Base-by-base conservation (phyloP, 2,329 filamentous ascomycete genomes). In the Cercospora sp. region DNA sequence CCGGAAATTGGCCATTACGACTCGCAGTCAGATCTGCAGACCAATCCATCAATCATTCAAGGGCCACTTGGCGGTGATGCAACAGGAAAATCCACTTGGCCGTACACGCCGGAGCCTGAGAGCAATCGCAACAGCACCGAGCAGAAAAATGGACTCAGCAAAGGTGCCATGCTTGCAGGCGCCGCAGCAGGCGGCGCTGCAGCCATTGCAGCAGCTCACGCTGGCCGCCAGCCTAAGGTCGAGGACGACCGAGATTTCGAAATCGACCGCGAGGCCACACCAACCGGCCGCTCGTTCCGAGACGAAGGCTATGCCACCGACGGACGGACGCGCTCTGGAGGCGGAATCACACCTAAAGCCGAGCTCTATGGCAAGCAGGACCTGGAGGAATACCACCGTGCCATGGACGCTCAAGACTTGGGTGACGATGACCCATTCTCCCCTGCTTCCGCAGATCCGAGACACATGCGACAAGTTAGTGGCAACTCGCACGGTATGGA, bases 301-400 rank as follows among this genome's bases (percentile, higher is more conserved):
- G 92, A 97, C 76, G 94, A 98, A 81, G 94, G 94, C 7, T 98
- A 97, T 80, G 94, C 94, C 72, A 96, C 94, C 26, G 92, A 87
- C 73, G 85, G 85, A 36, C 87, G 88, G 75, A 85, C 72, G 55
- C 74, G 76, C 12, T 77, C 75, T 58, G 72, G 83, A 70, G 84
- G 86, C 71, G 81, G 77, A 28, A 75, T 81, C 67, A 83, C 82
- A 30, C 82, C 82, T 64, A 79, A 81, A 28, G 76, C 77, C 10
- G 80, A 80, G 63, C 51, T 82, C 16, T 79, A 80, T 67, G 85
- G 88, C 75, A 86, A 85, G 74, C 88, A 89, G 75, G 86, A 84
- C 23, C 81, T 86, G 62, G 81, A 83, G 13, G 85, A 86, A 20
- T 79, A 86, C 67, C 83, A 82, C 39, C 79, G 78, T 68, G 83